Base-by-base conservation (phyloP, 1,284 basidiomycete genomes). In the Boletellus deceptivus region DNA sequence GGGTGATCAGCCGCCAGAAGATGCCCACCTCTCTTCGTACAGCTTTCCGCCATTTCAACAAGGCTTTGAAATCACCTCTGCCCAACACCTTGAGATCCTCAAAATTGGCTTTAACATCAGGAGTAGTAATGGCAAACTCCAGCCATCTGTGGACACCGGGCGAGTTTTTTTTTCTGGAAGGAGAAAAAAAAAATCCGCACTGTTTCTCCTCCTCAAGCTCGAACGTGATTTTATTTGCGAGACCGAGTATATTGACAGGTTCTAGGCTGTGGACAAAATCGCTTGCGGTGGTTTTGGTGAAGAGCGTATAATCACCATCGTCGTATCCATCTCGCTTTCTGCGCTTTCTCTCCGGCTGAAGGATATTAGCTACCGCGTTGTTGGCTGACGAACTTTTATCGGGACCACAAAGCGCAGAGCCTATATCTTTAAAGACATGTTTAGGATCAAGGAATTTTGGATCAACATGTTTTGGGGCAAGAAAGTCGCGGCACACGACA, bases 371-470 rank as follows among this genome's bases (percentile, higher is more conserved):
- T 69, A 91, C 83, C 36, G 75, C 77, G 54, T 88, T 83, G 56
- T 81, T 81, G 4, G 78, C 72, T 1, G 78, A 75, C 3, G 74
- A 69, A 0, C 76, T 76, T 55, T 80, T 80, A 53, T 80, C 79
- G 4, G 68, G 69, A 17, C 71, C 73, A 24, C 78, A 70, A 7
- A 80, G 65, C n/a, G 76, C 64, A 0, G 81, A 71, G 6, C 80
- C 72, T 16, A 91, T 73, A 57, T 98, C 97, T 70, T 98, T 97
- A 82, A 99, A 99, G 54, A 99, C 97, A 64, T 98, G 92, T 67
- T 86, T 92, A 10, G 97, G 93, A 67, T 99, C 96, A 57, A 99
- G 84, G 73, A 99, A 98, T 73, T 96, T 97, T 37, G 97, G 94
- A 67, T 99, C 97, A 63, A 99, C 96, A 64, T 90, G 83, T 68